Evolutionary conservation across 768 basidiomycete genomes (phyloP), one percentile per base, ranked within the genome.

Genomic region (Russula lepida): DNA sequence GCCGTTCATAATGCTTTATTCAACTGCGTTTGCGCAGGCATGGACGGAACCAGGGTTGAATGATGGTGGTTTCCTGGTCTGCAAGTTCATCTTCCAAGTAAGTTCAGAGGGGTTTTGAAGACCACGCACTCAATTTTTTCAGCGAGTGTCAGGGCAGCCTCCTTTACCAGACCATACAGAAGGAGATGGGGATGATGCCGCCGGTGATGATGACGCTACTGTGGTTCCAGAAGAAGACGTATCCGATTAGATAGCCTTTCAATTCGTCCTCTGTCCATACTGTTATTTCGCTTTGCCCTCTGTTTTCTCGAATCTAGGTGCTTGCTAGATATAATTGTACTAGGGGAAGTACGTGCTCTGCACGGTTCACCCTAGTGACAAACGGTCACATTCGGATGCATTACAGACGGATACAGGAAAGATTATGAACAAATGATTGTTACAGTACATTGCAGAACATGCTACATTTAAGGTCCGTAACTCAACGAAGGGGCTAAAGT

Each of bases 71-170:
- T 86, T 81, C 69, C 75, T 84, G 37, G 91, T 97, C 27, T 95
- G 93, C 76, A 89, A 92, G 70, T 94, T 81, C 68, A 83, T 85
- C 0, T 89, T 97, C 71, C 84, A 88, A 74, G 90, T 91, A 55
- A 60, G 78, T 68, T 49, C 39, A 19, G 30, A 54, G 15, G 15
- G 30, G 28, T 35, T 41, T 35, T 48, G 25, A 4, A 28, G 44
- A 13, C 30, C 28, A 53, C 23, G 13, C 37, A 19, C 33, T 25
- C 41, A 64, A 4, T 28, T 21, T n/a, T 21, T 54, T 28, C 59
- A 85, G 85, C 80, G 85, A 37, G 67, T 88, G 23, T 74, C 78
- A 13, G 77, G 74, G 25, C 85, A 88, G 67, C 77, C 82, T 23
- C 76, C 81, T 21, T 69, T 63, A 25, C 15, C n/a, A 27, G 21